phyloP scores from a whole-genome alignment of 352 stramenopile species.

The Proteromonas lacertae region DNA sequence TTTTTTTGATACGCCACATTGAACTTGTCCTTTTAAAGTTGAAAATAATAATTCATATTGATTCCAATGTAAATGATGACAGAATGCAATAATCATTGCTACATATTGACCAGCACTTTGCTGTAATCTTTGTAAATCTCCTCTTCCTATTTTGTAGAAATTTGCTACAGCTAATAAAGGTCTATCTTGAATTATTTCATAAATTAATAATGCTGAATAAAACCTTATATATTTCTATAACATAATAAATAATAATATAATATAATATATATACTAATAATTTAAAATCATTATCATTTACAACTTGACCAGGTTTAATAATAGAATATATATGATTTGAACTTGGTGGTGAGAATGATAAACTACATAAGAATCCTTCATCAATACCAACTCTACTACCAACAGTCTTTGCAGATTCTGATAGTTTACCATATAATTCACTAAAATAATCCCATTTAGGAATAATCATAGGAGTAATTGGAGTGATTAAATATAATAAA shows the following conservation, averaged over 20 bases:
- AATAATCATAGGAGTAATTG: not conserved
- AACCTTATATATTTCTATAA: constrained; percentile 1
- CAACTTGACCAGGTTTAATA: too few relatives aligned
- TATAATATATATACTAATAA: too few relatives aligned
- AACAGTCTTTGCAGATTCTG: not conserved
- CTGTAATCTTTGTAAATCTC: constrained; percentile 8
- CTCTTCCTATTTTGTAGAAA: constrained; percentile 1
- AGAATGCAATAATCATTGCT: constrained; percentile 9
- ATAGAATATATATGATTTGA: not conserved
- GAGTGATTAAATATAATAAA: not conserved
- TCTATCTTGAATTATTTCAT: not conserved
- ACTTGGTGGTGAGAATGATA: not conserved
- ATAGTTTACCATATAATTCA: not conserved
- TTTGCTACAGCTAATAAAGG: not conserved
- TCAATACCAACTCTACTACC: not conserved
- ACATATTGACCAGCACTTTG: constrained; percentile 7
- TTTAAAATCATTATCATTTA: too few relatives aligned
- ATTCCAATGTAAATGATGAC: constrained; percentile 7
- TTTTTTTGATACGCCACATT: not conserved
- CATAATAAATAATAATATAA: too few relatives aligned
- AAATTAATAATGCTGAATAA: not conserved
- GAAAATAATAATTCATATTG: constrained; percentile 6
- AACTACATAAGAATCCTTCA: not conserved
- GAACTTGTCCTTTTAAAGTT: not conserved
- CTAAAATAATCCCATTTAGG: not conserved